A percentile compares a stretch with the other conserved stretches of the same genome.
Conservation (phyloP, 2,329 filamentous ascomycete genomes). For the Pleoardoris graminearum region DNA sequence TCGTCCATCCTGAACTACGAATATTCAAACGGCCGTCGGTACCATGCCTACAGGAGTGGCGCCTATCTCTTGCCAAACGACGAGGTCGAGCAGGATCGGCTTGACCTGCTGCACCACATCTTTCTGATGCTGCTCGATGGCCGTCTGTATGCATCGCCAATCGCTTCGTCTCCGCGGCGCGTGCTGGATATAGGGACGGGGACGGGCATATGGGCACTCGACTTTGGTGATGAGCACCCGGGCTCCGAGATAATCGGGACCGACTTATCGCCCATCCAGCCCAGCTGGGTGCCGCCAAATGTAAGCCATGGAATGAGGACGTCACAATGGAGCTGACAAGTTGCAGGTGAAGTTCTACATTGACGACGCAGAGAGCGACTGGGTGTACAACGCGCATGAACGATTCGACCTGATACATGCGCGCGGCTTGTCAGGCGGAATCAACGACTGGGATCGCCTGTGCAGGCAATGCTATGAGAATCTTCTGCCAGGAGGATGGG, state of each 20-base stretch:
- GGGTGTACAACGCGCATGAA: conserved; percentile 42
- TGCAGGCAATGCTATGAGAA: conserved; percentile 31
- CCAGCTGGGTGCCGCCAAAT: conserved; percentile 46
- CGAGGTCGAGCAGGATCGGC: conserved; percentile 45
- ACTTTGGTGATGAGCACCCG: conserved; percentile 44
- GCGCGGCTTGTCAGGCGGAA: conserved; percentile 35
- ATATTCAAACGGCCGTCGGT: conserved; percentile 45
- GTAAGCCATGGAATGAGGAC: conserved; percentile 9
- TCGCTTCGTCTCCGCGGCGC: conserved; percentile 22
- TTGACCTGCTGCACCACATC: conserved; percentile 46
- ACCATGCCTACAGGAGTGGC: conserved; percentile 43
- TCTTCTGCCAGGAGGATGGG: conserved; percentile 37
- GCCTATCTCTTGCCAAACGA: conserved; percentile 44
- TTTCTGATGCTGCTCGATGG: conserved; percentile 42
- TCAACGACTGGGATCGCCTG: conserved; percentile 41
- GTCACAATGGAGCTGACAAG: neutral
- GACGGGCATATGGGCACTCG: conserved; percentile 47
- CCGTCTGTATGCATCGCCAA: conserved; percentile 42
- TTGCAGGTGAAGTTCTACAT: conserved; percentile 42
- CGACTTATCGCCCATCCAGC: conserved; percentile 45
- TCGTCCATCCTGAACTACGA: conserved; percentile 45
- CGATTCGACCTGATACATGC: conserved; percentile 42
- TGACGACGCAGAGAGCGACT: conserved; percentile 47
- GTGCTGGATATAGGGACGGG: conserved; percentile 47
- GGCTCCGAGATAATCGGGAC: conserved; percentile 41